Evolutionary conservation across 106 monocot species (phyloP), one percentile per base, ranked within the genome.

Genomic region (Cymbidium sinense): DNA sequence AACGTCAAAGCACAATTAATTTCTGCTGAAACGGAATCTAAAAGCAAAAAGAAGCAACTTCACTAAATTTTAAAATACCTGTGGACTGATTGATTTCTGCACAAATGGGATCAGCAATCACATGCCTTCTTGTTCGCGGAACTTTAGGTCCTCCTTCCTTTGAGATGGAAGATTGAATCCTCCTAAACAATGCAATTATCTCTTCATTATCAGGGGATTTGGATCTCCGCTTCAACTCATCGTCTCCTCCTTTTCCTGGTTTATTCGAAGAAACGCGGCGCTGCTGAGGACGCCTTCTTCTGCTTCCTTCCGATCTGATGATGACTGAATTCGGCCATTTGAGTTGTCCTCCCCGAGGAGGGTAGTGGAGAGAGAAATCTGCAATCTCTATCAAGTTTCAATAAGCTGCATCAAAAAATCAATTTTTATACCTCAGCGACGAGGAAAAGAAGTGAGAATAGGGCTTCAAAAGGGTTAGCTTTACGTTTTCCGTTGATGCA

Each of bases 321-420:
- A 36, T 75, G 29, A 76, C 30, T 7, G 75, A 33, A 9, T 35
- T 72, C 20, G 50, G 64, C 27, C 65, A 72, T 21, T 39, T 77
- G 43, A 30, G 34, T 17, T n/a, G 5, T 44, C 35, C 29, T 75
- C 62, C 39, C 5, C 64, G 61, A 39, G 70, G 51, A 34, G 79
- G 79, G 69, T 50, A n/a, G 47, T 13, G 30, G 37, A 73, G 33
- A 84, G 50, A 5, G 5, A 73, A 74, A 91, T 83, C 84, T 88
- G 88, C 80, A 91, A 82, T 85, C 85, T 87, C 82, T 91, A 79
- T 74, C 79, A 87, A 87, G 51, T 87, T 85, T 72, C 86, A 91
- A 80, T 81, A 75, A 88, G 86, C 86, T 88, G 88, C 84, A 91
- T 88, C 88, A 84, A 88, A 79, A 86, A 72, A 82, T 86, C 64